These are phyloP conservation scores for Boletus huronensis DNA, from an alignment of 768 basidiomycete genomes.

Conservation along the genomic window DNA sequence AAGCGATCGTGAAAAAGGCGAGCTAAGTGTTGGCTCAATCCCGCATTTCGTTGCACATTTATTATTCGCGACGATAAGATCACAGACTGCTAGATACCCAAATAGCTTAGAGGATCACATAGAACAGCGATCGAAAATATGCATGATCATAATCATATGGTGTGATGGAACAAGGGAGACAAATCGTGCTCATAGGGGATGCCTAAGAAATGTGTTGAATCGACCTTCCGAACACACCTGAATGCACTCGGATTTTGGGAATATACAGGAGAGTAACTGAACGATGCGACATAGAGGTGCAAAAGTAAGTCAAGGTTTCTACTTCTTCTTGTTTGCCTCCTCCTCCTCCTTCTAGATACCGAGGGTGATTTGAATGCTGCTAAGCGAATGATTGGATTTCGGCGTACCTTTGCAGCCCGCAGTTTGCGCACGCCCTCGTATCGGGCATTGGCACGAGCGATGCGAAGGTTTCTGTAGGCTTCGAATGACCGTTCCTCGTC, in stretches of 20 bases:
- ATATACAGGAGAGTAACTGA: slow-evolving; percentile 26
- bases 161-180: neutral
- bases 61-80: neutral
- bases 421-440: slow-evolving; percentile 86
- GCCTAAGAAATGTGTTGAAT: slow-evolving; percentile 31
- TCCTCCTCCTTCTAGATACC: slow-evolving; percentile 76
- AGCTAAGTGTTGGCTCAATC: neutral
- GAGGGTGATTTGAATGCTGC: slow-evolving; percentile 15
- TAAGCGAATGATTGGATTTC: neutral
- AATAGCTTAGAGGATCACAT: neutral
- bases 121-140: neutral
- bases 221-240: neutral
- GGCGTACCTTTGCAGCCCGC: slow-evolving; percentile 77
- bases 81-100: slow-evolving; percentile 16
- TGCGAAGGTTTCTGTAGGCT: slow-evolving; percentile 87
- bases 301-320: slow-evolving; percentile 31
- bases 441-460: slow-evolving; percentile 75
- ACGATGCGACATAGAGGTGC: slow-evolving; percentile 25
- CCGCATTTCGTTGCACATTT: neutral
- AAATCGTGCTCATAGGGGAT: slow-evolving; percentile 21
- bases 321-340: slow-evolving; percentile 91
- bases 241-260: slow-evolving; percentile 37
- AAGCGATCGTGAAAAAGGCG: slow-evolving; percentile 54
- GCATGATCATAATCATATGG: neutral
- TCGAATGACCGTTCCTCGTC: slow-evolving; percentile 83